Evolutionary conservation across 2,329 filamentous ascomycete genomes (phyloP).

Genomic region (Ceratocystis cacaofunesta): DNA sequence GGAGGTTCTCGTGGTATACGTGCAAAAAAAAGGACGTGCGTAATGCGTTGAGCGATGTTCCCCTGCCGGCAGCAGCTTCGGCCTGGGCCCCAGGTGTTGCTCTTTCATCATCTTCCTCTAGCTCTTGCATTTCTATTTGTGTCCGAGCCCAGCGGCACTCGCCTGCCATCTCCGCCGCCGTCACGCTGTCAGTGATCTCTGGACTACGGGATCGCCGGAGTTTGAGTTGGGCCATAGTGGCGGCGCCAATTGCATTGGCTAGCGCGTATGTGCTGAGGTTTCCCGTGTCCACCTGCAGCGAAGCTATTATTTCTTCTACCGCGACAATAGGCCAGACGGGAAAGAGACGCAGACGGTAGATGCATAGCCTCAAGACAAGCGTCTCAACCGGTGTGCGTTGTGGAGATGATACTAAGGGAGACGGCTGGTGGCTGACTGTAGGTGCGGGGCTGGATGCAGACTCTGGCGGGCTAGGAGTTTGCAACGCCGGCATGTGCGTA

Average conservation of each 20-base stretch:
- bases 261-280: constrained; percentile 27
- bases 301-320: constrained; percentile 28
- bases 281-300: constrained; percentile 24
- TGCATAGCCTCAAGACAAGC: constrained; percentile 23
- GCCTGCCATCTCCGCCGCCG: constrained; percentile 24
- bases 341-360: constrained; percentile 36
- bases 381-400: constrained; percentile 5
- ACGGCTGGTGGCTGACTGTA: neutral
- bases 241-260: constrained; percentile 32
- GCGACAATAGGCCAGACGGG: constrained; percentile 38
- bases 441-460: neutral
- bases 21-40: constrained; percentile 37
- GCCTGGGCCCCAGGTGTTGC: neutral
- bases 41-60: constrained; percentile 28
- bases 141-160: constrained; percentile 24
- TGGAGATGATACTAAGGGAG: neutral
- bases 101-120: neutral
- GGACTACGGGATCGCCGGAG: constrained; percentile 24
- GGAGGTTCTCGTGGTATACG: constrained; percentile 36
- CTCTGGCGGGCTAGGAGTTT: neutral
- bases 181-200: constrained; percentile 21
- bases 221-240: constrained; percentile 35
- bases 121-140: constrained; percentile 19
- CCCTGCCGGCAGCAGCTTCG: neutral
- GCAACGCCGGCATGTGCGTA: neutral